Base-by-base conservation (phyloP, 352 stramenopile species). In the Aphanomyces euteiches region DNA sequence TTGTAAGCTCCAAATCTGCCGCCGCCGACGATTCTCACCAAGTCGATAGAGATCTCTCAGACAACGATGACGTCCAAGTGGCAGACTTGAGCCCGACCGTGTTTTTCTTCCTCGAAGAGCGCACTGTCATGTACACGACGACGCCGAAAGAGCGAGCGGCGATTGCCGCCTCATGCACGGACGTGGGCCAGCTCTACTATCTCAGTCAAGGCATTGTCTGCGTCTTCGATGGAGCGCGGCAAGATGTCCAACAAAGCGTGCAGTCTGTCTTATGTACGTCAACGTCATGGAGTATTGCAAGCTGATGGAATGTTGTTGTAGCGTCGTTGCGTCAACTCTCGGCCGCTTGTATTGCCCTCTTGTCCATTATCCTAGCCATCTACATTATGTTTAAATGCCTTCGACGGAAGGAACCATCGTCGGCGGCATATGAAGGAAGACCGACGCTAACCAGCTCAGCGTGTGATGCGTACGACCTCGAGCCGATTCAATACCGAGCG, bases 391-490 rank as follows among this genome's bases (percentile, higher is more conserved):
- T 58, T 2, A n/a, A 58, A 2, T 58, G 50, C n/a, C n/a, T 38
- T 3, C 50, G 50, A n/a, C 8, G 50, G 8, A 10, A 58, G 7
- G 50, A 58, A 1, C 8, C 28, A 13, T n/a, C 8, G 8, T 2
- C 37, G 50, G 50, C 37, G 50, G 50, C 8, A 2, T n/a, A n/a
- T 10, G 7, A 34, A 8, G 50, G 50, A 10, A n/a, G 50, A n/a
- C n/a, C 28, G 50, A 58, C 50, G 50, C n/a, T 58, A 8, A 58
- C 8, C 0, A 58, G 50, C 50, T 58, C 50, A 34, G 50, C 50
- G 50, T 58, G 50, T 19, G 50, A 58, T 2, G 50, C 50, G n/a
- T 58, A 58, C n/a, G 50, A 58, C 50, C 8, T 10, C n/a, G 8
- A 21, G 37, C 50, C 50, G 13, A 58, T 58, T 58, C 50, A 58